Conservation (phyloP, 73 alveolate species). For the Symbiodinium pilosum region DNA sequence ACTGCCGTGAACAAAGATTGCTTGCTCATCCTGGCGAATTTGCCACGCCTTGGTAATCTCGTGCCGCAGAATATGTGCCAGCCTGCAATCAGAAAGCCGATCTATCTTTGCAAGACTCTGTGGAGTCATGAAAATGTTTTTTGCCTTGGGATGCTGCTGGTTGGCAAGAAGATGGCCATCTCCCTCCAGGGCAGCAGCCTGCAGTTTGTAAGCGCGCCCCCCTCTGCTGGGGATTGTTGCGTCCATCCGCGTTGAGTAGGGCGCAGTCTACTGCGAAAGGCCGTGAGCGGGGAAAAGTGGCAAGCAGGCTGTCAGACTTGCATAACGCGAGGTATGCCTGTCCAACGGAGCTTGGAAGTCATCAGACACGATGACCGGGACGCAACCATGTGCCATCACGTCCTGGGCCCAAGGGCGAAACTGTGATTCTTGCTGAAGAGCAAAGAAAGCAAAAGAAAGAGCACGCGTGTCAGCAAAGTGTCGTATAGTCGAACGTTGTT, state of each 20-base stretch:
- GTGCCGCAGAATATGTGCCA: constrained; percentile 49
- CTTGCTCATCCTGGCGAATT: no score
- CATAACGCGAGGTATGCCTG: no score
- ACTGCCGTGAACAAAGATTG: no score
- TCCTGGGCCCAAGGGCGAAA: not conserved
- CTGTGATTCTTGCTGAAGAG: no score
- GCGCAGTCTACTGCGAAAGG: no score
- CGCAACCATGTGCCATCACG: constrained; percentile 90
- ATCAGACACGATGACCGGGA: constrained; percentile 85
- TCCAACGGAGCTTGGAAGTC: constrained; percentile 93
- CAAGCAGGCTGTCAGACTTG: no score
- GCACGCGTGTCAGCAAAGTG: not conserved
- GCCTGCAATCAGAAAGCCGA: constrained; percentile 3
- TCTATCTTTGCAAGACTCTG: not conserved
- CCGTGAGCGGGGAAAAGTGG: no score
- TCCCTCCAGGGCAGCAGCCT: constrained; percentile 82
- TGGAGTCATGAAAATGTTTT: not conserved
- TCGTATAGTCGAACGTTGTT: constrained; percentile 84
- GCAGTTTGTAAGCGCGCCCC: not conserved
- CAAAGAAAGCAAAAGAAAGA: no score
- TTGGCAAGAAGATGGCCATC: constrained; percentile 89
- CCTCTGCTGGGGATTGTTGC: not conserved
- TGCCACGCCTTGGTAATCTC: constrained; percentile 26
- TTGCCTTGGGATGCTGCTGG: constrained; percentile 74
- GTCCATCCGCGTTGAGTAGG: not conserved